Percentiles rank a stretch among this genome's conserved stretches.
Evolutionary conservation across 352 stramenopile genomes (phyloP).

Genomic region (Globisporangium canariense): DNA sequence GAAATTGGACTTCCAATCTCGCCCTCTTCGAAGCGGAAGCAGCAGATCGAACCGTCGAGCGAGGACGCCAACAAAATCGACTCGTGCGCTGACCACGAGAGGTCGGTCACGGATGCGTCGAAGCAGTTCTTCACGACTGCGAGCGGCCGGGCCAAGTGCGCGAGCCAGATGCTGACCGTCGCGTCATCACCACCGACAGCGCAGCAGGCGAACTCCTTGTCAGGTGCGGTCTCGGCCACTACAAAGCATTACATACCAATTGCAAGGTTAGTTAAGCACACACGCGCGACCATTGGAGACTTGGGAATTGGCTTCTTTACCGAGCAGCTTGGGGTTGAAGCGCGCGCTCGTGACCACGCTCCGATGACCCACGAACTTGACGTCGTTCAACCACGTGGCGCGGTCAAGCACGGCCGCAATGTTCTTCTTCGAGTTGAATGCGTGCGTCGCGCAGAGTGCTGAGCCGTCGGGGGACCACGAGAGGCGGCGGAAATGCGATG

Average conservation of each 20-base stretch:
- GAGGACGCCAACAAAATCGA: constrained; percentile 71
- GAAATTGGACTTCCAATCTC: constrained; percentile 75
- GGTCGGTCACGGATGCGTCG: constrained; percentile 76
- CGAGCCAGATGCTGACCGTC: constrained; percentile 84
- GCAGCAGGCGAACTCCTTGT: constrained; percentile 87
- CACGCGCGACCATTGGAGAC: not conserved
- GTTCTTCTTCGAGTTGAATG: constrained; percentile 87
- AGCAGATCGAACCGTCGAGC: constrained; percentile 81
- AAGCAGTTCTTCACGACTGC: constrained; percentile 84
- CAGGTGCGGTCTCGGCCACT: constrained; percentile 48
- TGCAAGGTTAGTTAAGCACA: not conserved
- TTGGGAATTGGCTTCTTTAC: constrained; percentile 12
- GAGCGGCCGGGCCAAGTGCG: constrained; percentile 69
- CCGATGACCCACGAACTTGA: constrained; percentile 85
- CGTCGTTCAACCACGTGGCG: constrained; percentile 73
- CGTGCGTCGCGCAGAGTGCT: constrained; percentile 76
- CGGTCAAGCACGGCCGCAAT: constrained; percentile 77
- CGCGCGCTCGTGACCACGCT: constrained; percentile 75
- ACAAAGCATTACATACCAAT: not conserved
- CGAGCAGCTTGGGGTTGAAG: constrained; percentile 82
- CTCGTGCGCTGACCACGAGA: constrained; percentile 59
- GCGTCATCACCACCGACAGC: constrained; percentile 79
- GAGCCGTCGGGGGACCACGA: constrained; percentile 85
- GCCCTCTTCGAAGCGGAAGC: constrained; percentile 64
- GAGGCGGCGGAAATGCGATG: constrained; percentile 78